Evolutionary conservation across 257 asterid species (phyloP).

Genomic region (Scutellaria minor): DNA sequence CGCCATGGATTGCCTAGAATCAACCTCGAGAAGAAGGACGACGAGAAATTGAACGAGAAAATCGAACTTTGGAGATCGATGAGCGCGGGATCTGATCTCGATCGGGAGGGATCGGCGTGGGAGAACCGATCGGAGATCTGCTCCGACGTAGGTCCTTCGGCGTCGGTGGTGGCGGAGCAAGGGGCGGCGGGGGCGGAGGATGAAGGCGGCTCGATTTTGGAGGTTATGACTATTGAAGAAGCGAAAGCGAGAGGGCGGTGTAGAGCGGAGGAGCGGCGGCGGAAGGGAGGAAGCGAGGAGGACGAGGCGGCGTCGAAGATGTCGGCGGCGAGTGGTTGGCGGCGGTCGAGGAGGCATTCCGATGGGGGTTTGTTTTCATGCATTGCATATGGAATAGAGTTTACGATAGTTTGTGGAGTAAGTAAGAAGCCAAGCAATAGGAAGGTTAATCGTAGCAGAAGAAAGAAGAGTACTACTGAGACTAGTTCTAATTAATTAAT

Average conservation of each 20-base stretch:
- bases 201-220: conserved; percentile 44
- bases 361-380: conserved; percentile 43
- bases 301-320: conserved; percentile 21
- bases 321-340: not conserved
- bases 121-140: conserved; percentile 60
- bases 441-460: conserved; percentile 22
- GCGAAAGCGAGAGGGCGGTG: conserved; percentile 38
- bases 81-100: conserved; percentile 37
- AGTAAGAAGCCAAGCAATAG: conserved; percentile 23
- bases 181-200: not conserved
- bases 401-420: conserved; percentile 44
- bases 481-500: not conserved
- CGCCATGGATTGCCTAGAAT: not conserved
- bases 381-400: conserved; percentile 43
- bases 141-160: conserved; percentile 86
- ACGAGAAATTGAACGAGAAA: conserved; percentile 32
- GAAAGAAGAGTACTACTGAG: conserved; percentile 30
- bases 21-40: not conserved
- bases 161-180: conserved; percentile 71
- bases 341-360: conserved; percentile 20
- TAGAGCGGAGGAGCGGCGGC: conserved; percentile 7
- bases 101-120: conserved; percentile 40
- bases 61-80: conserved; percentile 54
- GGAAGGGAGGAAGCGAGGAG: conserved; percentile 11
- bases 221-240: conserved; percentile 44